phyloP scores from a whole-genome alignment of 306 rosid genomes.

The Cicer pinnatifidum region DNA sequence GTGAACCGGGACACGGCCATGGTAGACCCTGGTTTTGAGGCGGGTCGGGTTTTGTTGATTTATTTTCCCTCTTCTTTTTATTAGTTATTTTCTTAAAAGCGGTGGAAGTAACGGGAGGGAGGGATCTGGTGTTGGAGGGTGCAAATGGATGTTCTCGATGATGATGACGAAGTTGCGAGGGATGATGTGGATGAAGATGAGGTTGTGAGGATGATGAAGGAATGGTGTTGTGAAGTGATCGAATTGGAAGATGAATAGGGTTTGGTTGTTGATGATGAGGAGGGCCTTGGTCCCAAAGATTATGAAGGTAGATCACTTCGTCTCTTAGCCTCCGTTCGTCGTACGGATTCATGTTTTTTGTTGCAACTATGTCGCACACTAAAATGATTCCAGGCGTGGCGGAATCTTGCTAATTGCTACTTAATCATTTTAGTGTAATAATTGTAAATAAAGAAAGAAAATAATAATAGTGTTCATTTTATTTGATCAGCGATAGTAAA shows the following conservation, averaged over 20 bases:
- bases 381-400: no score
- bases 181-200: not conserved
- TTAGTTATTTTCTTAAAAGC: conserved; percentile 18
- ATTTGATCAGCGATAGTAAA: no score
- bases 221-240: not conserved
- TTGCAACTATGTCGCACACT: not conserved
- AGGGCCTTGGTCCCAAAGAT: conserved; percentile 78
- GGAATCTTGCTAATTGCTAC: no score
- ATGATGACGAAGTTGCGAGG: not conserved
- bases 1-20: conserved; percentile 47
- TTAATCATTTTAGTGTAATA: no score
- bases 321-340: conserved; percentile 49
- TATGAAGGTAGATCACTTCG: conserved; percentile 67
- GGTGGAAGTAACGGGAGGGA: conserved; percentile 29
- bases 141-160: not conserved
- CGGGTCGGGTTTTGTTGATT: conserved; percentile 19
- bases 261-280: conserved; percentile 27
- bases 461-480: no score
- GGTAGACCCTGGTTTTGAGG: conserved; percentile 33
- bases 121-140: conserved; percentile 34
- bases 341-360: conserved; percentile 50
- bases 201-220: conserved; percentile 6
- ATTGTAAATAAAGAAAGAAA: no score
- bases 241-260: conserved; percentile 34
- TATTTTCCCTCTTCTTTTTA: conserved; percentile 21